phyloP scores from a whole-genome alignment of 306 rosid species.

The Casuarina cunninghamiana region DNA sequence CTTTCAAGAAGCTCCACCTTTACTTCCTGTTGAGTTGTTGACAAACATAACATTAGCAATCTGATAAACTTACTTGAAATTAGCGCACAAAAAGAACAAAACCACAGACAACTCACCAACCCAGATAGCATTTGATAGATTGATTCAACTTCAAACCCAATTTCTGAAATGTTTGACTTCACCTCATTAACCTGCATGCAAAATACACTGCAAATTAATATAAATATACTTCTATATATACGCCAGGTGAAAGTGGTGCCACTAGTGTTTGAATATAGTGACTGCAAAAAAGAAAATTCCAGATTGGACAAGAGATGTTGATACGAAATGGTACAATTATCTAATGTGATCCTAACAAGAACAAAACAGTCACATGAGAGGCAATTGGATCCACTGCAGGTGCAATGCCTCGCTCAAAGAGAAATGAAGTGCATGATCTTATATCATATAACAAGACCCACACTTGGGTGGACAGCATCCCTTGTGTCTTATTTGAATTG shows the following conservation, averaged over 20 bases:
- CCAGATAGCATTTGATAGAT: slow-evolving; percentile 53
- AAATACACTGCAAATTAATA: slow-evolving; percentile 8
- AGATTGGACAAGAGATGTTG: slow-evolving; percentile 16
- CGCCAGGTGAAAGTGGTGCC: slow-evolving; percentile 10
- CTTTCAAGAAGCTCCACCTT: slow-evolving; percentile 47
- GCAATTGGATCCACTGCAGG: not conserved
- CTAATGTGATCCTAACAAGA: slow-evolving; percentile 14
- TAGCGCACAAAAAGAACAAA: not conserved
- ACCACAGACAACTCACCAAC: slow-evolving; percentile 35
- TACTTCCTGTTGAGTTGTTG: slow-evolving; percentile 42
- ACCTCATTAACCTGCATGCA: slow-evolving; percentile 61
- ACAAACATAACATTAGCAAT: slow-evolving; percentile 5
- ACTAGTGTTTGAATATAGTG: not conserved
- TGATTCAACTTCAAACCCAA: slow-evolving; percentile 53
- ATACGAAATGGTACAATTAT: not conserved
- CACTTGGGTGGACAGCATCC: not conserved
- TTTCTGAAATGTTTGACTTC: slow-evolving; percentile 70
- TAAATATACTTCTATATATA: not conserved
- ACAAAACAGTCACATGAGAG: not conserved
- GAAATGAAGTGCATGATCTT: not conserved
- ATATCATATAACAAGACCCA: not conserved
- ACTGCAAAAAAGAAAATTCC: slow-evolving; percentile 1
- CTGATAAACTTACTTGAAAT: not conserved
- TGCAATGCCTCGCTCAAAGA: slow-evolving; percentile 5
- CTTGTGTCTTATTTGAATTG: slow-evolving; percentile 7